Evolutionary conservation across 768 basidiomycete species (phyloP).

Genomic region (Jaapia argillacea): DNA sequence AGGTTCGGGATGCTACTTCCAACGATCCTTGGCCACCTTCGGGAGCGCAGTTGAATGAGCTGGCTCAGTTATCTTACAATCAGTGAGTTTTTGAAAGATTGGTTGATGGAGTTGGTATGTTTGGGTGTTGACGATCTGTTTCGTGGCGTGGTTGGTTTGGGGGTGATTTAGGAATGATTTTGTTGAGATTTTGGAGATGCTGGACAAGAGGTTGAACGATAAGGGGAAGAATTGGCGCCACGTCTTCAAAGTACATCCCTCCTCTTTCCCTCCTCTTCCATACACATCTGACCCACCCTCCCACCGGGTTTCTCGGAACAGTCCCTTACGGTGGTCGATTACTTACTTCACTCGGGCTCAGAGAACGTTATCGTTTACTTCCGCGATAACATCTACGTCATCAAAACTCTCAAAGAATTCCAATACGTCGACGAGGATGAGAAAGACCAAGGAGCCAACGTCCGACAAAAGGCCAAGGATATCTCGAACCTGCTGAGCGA

Average conservation of each 20-base stretch:
- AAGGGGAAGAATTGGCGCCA: slow-evolving; percentile 99
- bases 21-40: slow-evolving; percentile 98
- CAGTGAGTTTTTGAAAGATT: slow-evolving; percentile 72
- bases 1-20: slow-evolving; percentile 92
- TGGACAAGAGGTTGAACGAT: slow-evolving; percentile 96
- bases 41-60: slow-evolving; percentile 98
- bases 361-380: slow-evolving; percentile 99
- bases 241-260: slow-evolving; percentile 78
- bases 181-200: slow-evolving; percentile 99
- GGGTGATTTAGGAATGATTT: slow-evolving; percentile 65
- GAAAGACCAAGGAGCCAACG: slow-evolving; percentile 98
- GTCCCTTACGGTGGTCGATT: slow-evolving; percentile 92
- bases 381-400: slow-evolving; percentile 91
- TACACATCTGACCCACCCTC: background rate
- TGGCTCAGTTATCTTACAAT: slow-evolving; percentile 94
- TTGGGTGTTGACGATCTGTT: no score
- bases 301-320: slow-evolving; percentile 22
- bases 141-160: background rate
- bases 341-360: slow-evolving; percentile 90
- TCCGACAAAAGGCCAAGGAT: slow-evolving; percentile 95
- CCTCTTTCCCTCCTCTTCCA: background rate
- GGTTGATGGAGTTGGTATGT: no score
- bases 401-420: slow-evolving; percentile 99
- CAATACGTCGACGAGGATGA: slow-evolving; percentile 92
- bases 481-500: slow-evolving; percentile 92